Evolutionary conservation across 164 flowering plant species (phyloP), one percentile per base, ranked within the genome.

Genomic region (Taxillus chinensis): DNA sequence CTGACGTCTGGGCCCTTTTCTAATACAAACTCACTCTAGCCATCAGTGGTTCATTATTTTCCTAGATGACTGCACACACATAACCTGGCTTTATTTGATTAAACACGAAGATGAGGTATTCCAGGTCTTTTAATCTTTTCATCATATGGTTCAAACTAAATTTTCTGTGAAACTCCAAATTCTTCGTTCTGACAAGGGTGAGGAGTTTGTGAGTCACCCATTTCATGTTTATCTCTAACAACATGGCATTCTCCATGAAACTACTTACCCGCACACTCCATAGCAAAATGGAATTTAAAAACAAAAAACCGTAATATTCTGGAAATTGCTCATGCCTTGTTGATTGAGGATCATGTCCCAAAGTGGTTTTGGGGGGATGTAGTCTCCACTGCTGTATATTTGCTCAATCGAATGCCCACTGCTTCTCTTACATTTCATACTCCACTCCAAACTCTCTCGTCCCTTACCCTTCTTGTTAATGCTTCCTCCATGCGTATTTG

Each of bases 241-340:
- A 6, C 51, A 48, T 48, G 51, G 51, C 13, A 7, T 48, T 8
- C 3, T 5, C 11, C 51, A 48, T 48, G 51, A 48, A 11, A 48
- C 51, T 13, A 48, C 51, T 48, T 48, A 13, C 11, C 11, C 51
- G 7, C 51, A 48, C 7, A 48, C 51, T 7, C 51, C 51, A 48
- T 13, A 48, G 13, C 51, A 48, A 11, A 48, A 48, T 48, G 51
- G 51, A 3, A 48, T 48, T 11, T 8, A 3, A 3, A 13, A 5
- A 13, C 45, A 43, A 43, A 8, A 8, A 43, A 48, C 51, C 7
- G 51, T 3, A 6, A 48, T 59, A 41, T 59, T 38, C 37, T 59
- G 11, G 61, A 59, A 59, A 59, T 37, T 2, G 15, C 61, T n/a
- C 37, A 49, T n/a, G 61, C 61, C 8, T 49, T 59, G 8, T 42